Base-by-base conservation (phyloP, 345 rosid genomes). In the Acer saccharum region DNA sequence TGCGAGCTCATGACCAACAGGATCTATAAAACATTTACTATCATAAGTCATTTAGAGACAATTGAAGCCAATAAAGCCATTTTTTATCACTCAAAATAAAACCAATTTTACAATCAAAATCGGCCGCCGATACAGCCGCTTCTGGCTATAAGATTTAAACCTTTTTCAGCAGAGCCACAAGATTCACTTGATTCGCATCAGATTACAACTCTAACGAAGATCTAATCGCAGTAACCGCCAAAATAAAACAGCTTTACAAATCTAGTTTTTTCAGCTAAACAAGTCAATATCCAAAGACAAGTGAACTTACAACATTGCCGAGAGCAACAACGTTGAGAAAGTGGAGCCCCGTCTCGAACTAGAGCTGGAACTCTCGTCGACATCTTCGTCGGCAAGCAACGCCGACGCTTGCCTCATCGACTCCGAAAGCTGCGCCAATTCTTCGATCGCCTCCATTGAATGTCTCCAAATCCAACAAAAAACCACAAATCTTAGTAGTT, bases 401-500 rank as follows among this genome's bases (percentile, higher is more conserved):
- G 93, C 78, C 21, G 88, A 68, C 16, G 97, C 98, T 82, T 90
- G 96, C 81, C 88, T 84, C 94, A 95, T 95, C 77, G 94, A 88
- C 60, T 93, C 97, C 63, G 97, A 81, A 3, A 95, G 91, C 88
- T 90, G 93, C 16, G 78, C 63, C 72, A 93, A 83, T 76, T 95
- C 99, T 67, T 93, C 97, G 89, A 93, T 95, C 88, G 96, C 97
- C 78, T 95, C 99, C 98, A 93, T 74, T 69, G 29, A 48, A 44
- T 91, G 32, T 75, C 14, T 72, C 68, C 48, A 46, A 46, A 46
- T 29, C 32, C 17, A 64, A 61, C 43, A 54, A 2, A 73, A 79
- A 32, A 25, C 9, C 21, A 1, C 25, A 54, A 25, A 72, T 61
- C 65, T 21, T 21, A 39, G 69, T 6, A 46, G 58, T 17, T 7